phyloP scores from a whole-genome alignment of 805 yeast genomes.

The Zygosaccharomyces kombuchaensis region DNA sequence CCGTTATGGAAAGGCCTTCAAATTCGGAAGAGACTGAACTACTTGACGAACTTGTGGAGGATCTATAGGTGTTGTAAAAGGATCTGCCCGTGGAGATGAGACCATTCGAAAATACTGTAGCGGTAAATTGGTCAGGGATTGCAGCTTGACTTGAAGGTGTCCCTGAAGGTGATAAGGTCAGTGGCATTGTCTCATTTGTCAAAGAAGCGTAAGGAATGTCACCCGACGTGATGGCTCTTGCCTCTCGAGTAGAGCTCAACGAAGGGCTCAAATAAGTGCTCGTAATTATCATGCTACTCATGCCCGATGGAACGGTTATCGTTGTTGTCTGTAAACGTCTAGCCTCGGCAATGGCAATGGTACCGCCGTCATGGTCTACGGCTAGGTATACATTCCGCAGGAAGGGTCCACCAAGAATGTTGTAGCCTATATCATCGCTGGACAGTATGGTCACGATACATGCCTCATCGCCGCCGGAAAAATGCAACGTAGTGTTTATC shows the following conservation, averaged over 20 bases:
- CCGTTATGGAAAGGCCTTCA: constrained; percentile 8
- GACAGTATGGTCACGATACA: constrained; percentile 55
- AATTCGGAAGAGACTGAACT: constrained; percentile 2
- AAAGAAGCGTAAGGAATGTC: constrained; percentile 48
- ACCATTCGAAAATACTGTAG: constrained; percentile 32
- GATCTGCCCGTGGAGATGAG: constrained; percentile 31
- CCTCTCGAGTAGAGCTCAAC: background rate
- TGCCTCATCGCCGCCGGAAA: constrained; percentile 52
- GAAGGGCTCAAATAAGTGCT: constrained; percentile 6
- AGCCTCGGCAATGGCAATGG: constrained; percentile 55
- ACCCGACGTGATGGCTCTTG: constrained; percentile 38
- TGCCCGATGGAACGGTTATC: background rate
- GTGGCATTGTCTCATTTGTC: constrained; percentile 25
- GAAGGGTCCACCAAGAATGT: constrained; percentile 56
- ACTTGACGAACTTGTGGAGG: constrained; percentile 13
- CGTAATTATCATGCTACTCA: constrained; percentile 3
- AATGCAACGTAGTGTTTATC: constrained; percentile 39
- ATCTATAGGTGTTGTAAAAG: constrained; percentile 29
- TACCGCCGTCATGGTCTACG: constrained; percentile 54
- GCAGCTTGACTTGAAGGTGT: constrained; percentile 9
- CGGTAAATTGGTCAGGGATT: constrained; percentile 31
- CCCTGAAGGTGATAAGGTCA: constrained; percentile 15
- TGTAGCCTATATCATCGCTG: constrained; percentile 43
- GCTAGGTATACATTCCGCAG: constrained; percentile 52
- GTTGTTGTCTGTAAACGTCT: constrained; percentile 19